Conservation (phyloP, 2,329 filamentous ascomycete genomes). For the Colletotrichum karsti region DNA sequence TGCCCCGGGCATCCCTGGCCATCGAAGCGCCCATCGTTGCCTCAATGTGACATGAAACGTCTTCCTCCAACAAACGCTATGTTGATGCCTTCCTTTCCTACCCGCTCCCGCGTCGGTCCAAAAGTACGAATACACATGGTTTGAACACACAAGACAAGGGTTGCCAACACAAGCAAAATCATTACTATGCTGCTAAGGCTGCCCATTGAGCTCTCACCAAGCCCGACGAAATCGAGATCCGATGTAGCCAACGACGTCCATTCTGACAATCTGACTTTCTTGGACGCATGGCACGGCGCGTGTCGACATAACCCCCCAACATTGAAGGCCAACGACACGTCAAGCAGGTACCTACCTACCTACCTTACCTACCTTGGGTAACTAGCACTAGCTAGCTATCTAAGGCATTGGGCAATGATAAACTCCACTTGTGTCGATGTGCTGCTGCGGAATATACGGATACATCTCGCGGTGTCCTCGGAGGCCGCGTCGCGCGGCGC, state of each 20-base stretch:
- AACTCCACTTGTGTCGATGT: too few species aligned
- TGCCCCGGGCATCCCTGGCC: slow-evolving; percentile 15
- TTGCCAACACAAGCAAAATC: background rate
- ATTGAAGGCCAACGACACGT: too few species aligned
- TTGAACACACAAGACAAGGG: too few species aligned
- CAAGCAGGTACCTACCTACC: too few species aligned
- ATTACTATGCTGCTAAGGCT: too few species aligned
- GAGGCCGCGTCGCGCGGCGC: too few species aligned
- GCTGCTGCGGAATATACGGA: too few species aligned
- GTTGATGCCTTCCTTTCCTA: background rate
- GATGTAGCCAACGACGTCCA: background rate
- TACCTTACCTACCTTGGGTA: too few species aligned
- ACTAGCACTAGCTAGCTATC: too few species aligned
- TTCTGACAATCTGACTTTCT: background rate
- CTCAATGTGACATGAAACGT: slow-evolving; percentile 22
- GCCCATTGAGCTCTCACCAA: background rate
- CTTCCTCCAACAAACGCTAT: background rate
- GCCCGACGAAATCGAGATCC: background rate
- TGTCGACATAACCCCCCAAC: background rate
- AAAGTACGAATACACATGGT: background rate
- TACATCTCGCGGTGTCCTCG: too few species aligned
- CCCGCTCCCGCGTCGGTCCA: background rate
- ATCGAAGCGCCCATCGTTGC: slow-evolving; percentile 7
- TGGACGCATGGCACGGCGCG: background rate
- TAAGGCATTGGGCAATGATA: too few species aligned